Conservation (phyloP, 257 asterid genomes). For the Solanum chilense region DNA sequence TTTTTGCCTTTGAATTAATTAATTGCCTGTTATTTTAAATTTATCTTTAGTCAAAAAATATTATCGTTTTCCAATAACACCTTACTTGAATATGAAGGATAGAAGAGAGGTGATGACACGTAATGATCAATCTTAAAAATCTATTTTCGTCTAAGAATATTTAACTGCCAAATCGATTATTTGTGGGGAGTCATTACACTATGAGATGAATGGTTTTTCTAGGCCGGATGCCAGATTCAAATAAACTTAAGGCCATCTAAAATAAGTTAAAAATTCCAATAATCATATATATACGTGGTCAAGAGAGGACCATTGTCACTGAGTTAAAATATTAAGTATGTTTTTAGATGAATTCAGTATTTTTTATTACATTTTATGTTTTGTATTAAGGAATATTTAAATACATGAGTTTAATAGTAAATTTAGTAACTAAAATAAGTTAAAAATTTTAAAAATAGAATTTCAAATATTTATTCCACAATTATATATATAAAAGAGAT, state of each 20-base stretch:
- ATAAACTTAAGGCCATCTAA: neutral
- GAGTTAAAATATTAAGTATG: neutral
- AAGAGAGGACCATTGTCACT: neutral
- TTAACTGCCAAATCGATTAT: neutral
- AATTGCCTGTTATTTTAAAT: neutral
- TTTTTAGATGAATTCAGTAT: neutral
- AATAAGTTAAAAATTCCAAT: neutral
- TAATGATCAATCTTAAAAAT: neutral
- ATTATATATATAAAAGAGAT: no score
- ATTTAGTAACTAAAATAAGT: no score
- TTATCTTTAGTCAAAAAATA: neutral
- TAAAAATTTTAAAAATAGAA: no score
- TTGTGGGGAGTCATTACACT: neutral
- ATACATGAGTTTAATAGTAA: neutral
- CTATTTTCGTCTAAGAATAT: neutral
- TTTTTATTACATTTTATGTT: neutral
- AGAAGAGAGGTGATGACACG: neutral
- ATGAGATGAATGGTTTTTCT: neutral
- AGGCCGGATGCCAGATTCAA: neutral
- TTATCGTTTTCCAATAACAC: neutral
- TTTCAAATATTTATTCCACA: no score
- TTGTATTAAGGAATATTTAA: neutral
- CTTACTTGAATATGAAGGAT: neutral
- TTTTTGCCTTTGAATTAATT: accelerated
- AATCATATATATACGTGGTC: neutral